Evolutionary conservation across 345 rosid genomes (phyloP).

Genomic region (Combretum micranthum): DNA sequence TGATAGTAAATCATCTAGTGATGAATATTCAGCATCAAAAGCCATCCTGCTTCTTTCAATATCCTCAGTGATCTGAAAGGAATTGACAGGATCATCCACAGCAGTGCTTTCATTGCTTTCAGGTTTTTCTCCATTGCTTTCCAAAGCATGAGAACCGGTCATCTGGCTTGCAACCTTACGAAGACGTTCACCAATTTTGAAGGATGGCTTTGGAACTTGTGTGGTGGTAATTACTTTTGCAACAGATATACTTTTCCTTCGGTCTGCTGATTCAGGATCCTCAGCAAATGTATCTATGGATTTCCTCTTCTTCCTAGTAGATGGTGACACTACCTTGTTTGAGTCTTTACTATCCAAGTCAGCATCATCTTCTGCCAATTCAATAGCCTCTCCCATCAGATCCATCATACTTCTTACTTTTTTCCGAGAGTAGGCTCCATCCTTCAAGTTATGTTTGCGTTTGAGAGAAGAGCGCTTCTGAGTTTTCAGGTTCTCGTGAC

Average conservation of each 20-base stretch:
- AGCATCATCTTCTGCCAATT: slow-evolving; percentile 37
- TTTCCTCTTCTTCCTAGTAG: slow-evolving; percentile 51
- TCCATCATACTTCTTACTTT: slow-evolving; percentile 48
- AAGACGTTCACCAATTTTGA: slow-evolving; percentile 88
- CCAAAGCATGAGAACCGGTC: slow-evolving; percentile 65
- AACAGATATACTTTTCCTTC: slow-evolving; percentile 53
- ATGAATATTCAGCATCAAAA: slow-evolving; percentile 36
- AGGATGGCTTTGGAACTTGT: slow-evolving; percentile 51
- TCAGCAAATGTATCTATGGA: slow-evolving; percentile 39
- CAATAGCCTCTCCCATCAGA: slow-evolving; percentile 39
- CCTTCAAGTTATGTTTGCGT: slow-evolving; percentile 71
- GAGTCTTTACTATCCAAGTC: slow-evolving; percentile 34
- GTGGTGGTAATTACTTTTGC: slow-evolving; percentile 45
- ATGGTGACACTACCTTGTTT: slow-evolving; percentile 22
- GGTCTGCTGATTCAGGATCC: slow-evolving; percentile 33
- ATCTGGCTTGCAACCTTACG: slow-evolving; percentile 90
- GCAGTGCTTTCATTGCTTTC: slow-evolving; percentile 33
- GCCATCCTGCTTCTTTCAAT: slow-evolving; percentile 19
- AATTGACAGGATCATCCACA: not conserved
- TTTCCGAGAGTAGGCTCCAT: slow-evolving; percentile 29
- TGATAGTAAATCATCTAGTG: slow-evolving; percentile 54
- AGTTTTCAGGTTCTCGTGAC: slow-evolving; percentile 13
- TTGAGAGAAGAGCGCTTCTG: slow-evolving; percentile 32
- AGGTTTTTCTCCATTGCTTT: slow-evolving; percentile 31
- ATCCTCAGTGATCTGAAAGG: slow-evolving; percentile 28